Base-by-base conservation (phyloP, 225 moss, liverwort and hornwort genomes). In the Pseudoscleropodium purum region DNA sequence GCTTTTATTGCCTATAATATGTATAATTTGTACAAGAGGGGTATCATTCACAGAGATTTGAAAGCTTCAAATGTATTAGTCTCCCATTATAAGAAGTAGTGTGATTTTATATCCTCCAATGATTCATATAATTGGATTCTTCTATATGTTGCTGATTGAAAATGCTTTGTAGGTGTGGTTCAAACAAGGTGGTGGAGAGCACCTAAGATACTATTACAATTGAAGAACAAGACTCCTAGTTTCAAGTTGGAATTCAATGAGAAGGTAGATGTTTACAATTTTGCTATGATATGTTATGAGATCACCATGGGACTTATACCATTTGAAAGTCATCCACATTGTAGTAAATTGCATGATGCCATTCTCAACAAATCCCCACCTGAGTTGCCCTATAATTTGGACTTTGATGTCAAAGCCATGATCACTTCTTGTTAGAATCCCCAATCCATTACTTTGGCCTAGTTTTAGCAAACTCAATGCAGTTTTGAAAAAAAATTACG, bases 31-130 rank as follows among this genome's bases (percentile, higher is more conserved):
- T 16, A 36, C 20, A 3, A 15, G 11, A 15, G 0, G 2, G 43
- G 27, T 9, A 43, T 73, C 3, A 43, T 0, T 27, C 43, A 73
- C 1, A 26, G 5, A 27, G 72, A 43, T 73, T 43, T 73, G 27
- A 73, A 73, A 73, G 5, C 27, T 43, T 27, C 73, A 43, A 73
- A 41, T 27, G 9, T 73, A 1, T 4, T 73, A 43, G 43, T 72
- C 9, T 4, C 0, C 0, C 41, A 26, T 15, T 3, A 9, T 5
- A 16, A 3, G 16, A 3, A 27, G 16, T 0, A 27, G 0, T 9
- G 14, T 29, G 10, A 73, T 27, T 43, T 73, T 43, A 5, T 27
- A 2, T 15, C 26, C 26, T 72, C 7, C 3, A 16, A 73, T 73
- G 1, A 27, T 27, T 47, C 47, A 47, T 9, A 5, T 5, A 0